Base-by-base conservation (phyloP, 805 yeast genomes). In the Candida awuae region DNA sequence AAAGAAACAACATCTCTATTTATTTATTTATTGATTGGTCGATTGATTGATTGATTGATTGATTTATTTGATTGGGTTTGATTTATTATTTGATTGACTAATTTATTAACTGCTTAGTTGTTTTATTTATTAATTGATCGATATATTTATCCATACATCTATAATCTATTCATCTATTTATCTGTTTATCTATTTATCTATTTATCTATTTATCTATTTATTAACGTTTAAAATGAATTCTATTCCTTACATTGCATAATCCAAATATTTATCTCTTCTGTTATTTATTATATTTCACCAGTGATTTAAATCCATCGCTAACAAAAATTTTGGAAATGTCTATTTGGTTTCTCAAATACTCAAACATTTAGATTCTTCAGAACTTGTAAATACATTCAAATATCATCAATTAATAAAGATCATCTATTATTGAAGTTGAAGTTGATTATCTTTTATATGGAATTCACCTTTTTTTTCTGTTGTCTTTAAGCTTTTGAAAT, bases 151-250 rank as follows among this genome's bases (percentile, higher is more conserved):
- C 22, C 26, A 32, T 17, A 25, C 17, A 34, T 26, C 16, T 6
- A 32, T 21, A 8, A 12, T 19, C 17, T 20, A 82, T 0, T 77
- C 73, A 34, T 51, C 56, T 0, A 13, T 32, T 12, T 13, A n/a
- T 28, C 16, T 16, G 32, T 28, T 14, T 46, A 34, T 3, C 37
- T 20, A 31, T 49, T 42, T 20, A 48, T 20, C 18, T 36, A 34
- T 6, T 32, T 32, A 23, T 48, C 44, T 30, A 45, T 41, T 10
- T 17, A 17, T 17, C 13, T 29, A 29, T 29, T 29, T 29, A 29
- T 29, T n/a, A n/a, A n/a, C n/a, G n/a, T n/a, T n/a, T n/a, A n/a
- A n/a, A n/a, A n/a, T n/a, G n/a, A n/a, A n/a, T n/a, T n/a, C n/a
- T n/a, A n/a, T n/a, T n/a, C n/a, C n/a, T n/a, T n/a, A n/a, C n/a